phyloP scores from a whole-genome alignment of 495 filamentous ascomycete species.

The Aspergillus ostianus region DNA sequence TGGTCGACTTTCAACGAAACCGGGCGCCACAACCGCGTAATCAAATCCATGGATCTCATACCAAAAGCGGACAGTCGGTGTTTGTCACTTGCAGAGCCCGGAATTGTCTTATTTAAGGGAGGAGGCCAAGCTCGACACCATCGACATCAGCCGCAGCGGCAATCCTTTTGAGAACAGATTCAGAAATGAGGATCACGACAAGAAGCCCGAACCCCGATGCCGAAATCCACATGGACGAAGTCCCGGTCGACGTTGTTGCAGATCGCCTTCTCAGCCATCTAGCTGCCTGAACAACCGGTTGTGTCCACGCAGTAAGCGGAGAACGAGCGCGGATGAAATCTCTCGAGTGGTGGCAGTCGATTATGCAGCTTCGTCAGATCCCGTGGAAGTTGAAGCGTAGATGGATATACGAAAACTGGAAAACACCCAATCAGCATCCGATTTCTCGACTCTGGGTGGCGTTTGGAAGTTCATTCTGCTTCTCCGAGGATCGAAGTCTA shows the following conservation, averaged over 20 bases:
- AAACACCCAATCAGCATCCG: constrained; percentile 28
- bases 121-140: constrained; percentile 7
- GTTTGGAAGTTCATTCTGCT: constrained; percentile 30
- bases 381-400: constrained; percentile 24
- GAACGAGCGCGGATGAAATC: constrained; percentile 18
- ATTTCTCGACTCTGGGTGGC: constrained; percentile 26
- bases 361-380: constrained; percentile 23
- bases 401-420: constrained; percentile 29
- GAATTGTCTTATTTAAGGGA: too few species aligned
- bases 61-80: too few species aligned
- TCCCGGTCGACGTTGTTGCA: constrained; percentile 35
- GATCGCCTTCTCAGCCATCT: constrained; percentile 29
- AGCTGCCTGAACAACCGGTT: constrained; percentile 21
- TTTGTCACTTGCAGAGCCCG: too few species aligned
- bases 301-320: constrained; percentile 32
- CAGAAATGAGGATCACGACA: constrained; percentile 10
- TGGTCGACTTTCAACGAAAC: too few species aligned
- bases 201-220: constrained; percentile 21
- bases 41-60: too few species aligned
- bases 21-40: too few species aligned
- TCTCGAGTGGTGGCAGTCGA: constrained; percentile 26
- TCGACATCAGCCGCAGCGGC: background rate
- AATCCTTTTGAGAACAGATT: background rate
- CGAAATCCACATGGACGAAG: constrained; percentile 31
- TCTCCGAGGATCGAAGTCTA: constrained; percentile 25